Evolutionary conservation across 2,329 filamentous ascomycete genomes (phyloP), one percentile per base, ranked within the genome.

Genomic region (Aspergillus versicolor): DNA sequence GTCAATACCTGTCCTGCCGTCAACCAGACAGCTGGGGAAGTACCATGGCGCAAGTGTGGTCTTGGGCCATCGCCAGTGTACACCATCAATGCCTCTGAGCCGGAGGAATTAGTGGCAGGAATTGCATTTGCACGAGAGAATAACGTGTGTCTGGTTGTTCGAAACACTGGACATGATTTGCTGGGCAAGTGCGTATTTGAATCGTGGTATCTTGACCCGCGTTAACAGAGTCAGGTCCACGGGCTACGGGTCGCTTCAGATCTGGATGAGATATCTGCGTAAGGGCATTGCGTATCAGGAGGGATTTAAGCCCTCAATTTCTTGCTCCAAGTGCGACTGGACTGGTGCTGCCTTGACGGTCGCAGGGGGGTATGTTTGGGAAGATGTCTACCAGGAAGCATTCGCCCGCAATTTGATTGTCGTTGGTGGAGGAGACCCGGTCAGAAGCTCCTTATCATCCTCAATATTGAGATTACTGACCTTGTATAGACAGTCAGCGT

Each of bases 51-150:
- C 8, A 42, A 57, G 3, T 75, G 72, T 48, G 57, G 52, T 5
- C 50, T 73, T 6, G 72, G 70, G 1, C 61, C 62, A 7, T 62
- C 64, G 5, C 67, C 69, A 5, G 55, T 56, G 4, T 71, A 67
- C 54, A 65, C 63, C 1, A 58, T 71, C 52, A 70, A 57, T 45
- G 58, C 54, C 2, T 58, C 58, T 1, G 45, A 60, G 15, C 41
- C 55, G 4, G 51, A 46, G 9, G 54, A 60, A 6, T 34, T 57
- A 19, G 47, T 17, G 0, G 47, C 56, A 8, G 58, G 54, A 7
- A 46, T 60, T 12, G 17, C 46, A 3, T 60, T 60, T 30, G 58
- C 58, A 1, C 43, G 38, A 4, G 21, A 38, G 6, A 52, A 58
- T 27, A 55, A 60, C 17, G 38, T 60, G 19, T 42, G 58, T 3